Evolutionary conservation across 1,139 yeast genomes (phyloP), one percentile per base, ranked within the genome.

Genomic region (Blastobotrys arbuscula): DNA sequence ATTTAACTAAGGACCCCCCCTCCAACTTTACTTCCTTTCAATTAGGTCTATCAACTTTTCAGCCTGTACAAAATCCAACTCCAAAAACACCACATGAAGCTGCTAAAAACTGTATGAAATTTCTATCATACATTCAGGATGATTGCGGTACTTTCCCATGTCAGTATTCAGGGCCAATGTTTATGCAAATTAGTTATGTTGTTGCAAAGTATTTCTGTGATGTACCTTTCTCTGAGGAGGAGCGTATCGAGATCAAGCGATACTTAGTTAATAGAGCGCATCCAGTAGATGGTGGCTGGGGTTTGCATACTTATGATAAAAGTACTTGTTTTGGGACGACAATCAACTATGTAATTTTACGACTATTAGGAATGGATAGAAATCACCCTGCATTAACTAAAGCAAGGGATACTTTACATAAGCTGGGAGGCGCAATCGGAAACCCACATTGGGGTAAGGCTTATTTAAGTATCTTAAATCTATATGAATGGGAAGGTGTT

Each of bases 231-330:
- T 83, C 56, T 59, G 7, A 75, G 39, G 82, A 80, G 28, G 79
- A 77, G 56, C 71, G 73, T 54, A 67, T 71, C 10, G 98, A 94
- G 65, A 70, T 94, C 65, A 79, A 84, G 36, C 74, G 97, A 49
- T 92, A 89, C 62, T 69, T 92, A 20, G 88, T 88, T 18, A 94
- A 94, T 63, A 78, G 87, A 0, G 83, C 97, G 0, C 96, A 92
- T 63, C 97, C 97, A 0, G 96, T 89, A 0, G 99, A 94, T 67
- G 99, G 99, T n/a, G 99, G 98, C 1, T 94, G 73, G 99, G 98
- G 98, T 97, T 74, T 94, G 45, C 97, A 92, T 63, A 79, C 89
- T 2, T 82, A 79, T 44, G 98, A 92, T 62, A 92, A 90, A 64
- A 83, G 95, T 7, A 94, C 98, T 0, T 94, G 94, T 57, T 90